Percentiles rank a stretch among this genome's conserved stretches.
These are phyloP conservation scores for Blastomyces silverae DNA, from an alignment of 2,329 filamentous ascomycete genomes.

Conservation along the genomic window DNA sequence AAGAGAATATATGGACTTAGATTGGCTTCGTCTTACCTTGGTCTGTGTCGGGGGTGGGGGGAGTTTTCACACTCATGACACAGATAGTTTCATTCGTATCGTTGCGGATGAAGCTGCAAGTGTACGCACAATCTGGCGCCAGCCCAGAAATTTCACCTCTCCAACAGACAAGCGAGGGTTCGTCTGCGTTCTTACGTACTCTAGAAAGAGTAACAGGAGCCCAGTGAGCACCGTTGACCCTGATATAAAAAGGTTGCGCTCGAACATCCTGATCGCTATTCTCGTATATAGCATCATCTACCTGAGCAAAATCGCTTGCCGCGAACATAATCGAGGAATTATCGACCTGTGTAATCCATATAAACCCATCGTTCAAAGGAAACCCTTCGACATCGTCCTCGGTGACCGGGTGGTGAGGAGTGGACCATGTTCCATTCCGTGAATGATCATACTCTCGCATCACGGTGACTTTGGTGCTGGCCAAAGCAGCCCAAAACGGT, in stretches of 20 bases:
- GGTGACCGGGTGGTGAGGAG: constrained; percentile 31
- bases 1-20: constrained; percentile 22
- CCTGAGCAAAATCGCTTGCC: constrained; percentile 35
- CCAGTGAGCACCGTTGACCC: constrained; percentile 60
- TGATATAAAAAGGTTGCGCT: constrained; percentile 57
- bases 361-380: constrained; percentile 39
- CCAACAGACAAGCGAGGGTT: constrained; percentile 46
- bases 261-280: constrained; percentile 24
- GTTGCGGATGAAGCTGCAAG: constrained; percentile 55
- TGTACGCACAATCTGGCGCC: constrained; percentile 58
- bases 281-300: constrained; percentile 27
- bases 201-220: constrained; percentile 53
- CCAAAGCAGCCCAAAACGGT: constrained; percentile 87
- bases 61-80: constrained; percentile 56
- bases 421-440: constrained; percentile 34
- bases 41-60: constrained; percentile 52
- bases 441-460: constrained; percentile 86
- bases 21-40: constrained; percentile 42
- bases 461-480: constrained; percentile 93
- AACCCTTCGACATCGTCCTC: constrained; percentile 40
- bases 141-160: constrained; percentile 59
- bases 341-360: constrained; percentile 45
- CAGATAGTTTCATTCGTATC: constrained; percentile 53
- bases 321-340: constrained; percentile 44
- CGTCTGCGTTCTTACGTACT: constrained; percentile 40